These are phyloP conservation scores for Juglanconis juglandina DNA, from an alignment of 2,329 filamentous ascomycete species.

Conservation along the genomic window DNA sequence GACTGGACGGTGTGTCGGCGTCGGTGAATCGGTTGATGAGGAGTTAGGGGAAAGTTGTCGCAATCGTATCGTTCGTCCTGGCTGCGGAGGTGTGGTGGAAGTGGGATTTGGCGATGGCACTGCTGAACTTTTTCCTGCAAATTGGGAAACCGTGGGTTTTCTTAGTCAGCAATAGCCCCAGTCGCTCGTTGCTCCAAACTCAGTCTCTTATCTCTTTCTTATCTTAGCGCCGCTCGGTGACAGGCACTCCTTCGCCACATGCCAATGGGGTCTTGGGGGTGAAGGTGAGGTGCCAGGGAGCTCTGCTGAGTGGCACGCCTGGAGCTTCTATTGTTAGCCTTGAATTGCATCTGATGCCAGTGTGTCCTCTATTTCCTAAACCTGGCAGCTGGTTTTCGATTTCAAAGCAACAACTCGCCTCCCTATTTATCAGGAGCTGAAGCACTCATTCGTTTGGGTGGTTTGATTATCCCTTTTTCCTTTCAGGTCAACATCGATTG, in stretches of 20 bases:
- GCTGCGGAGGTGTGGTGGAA: slow-evolving; percentile 13
- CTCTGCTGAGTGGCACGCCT: slow-evolving; percentile 5
- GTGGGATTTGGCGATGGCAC: slow-evolving; percentile 19
- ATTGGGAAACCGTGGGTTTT: slow-evolving; percentile 20
- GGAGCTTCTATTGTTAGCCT: not conserved
- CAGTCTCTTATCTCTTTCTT: not conserved
- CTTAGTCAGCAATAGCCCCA: slow-evolving; percentile 2
- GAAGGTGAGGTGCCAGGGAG: not conserved
- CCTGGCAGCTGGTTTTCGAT: slow-evolving; percentile 22
- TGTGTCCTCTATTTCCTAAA: slow-evolving; percentile 14
- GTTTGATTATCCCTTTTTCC: slow-evolving; percentile 5
- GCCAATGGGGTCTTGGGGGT: not conserved
- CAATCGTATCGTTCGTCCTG: slow-evolving; percentile 16
- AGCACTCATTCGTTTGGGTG: slow-evolving; percentile 3
- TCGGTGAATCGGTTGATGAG: slow-evolving; percentile 13
- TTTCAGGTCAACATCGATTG: not conserved
- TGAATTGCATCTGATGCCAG: slow-evolving; percentile 4
- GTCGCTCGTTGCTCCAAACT: not conserved
- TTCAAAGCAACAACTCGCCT: slow-evolving; percentile 30
- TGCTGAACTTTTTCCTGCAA: slow-evolving; percentile 21
- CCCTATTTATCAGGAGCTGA: not conserved
- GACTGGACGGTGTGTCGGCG: slow-evolving; percentile 22
- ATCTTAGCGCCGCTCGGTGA: slow-evolving; percentile 7
- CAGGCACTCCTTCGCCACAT: not conserved
- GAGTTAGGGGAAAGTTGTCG: slow-evolving; percentile 11